These are phyloP conservation scores for Neltuma alba DNA, from an alignment of 306 rosid species.

Conservation along the genomic window DNA sequence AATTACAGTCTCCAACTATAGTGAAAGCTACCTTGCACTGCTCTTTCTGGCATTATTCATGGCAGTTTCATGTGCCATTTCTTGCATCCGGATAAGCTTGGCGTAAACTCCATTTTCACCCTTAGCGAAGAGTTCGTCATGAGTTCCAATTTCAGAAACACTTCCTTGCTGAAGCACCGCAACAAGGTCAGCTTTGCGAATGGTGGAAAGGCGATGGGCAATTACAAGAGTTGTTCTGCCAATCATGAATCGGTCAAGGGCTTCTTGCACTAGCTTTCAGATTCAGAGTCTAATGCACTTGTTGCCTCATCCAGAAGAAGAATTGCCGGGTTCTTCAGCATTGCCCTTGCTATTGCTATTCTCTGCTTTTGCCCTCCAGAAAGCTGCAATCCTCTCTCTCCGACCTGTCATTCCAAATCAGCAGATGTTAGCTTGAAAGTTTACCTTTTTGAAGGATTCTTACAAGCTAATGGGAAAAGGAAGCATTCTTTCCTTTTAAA, in stretches of 20 bases:
- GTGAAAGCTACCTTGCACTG: conserved; percentile 75
- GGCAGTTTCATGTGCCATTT: conserved; percentile 78
- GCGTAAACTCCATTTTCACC: conserved; percentile 91
- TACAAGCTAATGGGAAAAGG: background rate
- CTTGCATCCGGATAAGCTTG: conserved; percentile 87
- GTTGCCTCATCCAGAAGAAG: conserved; percentile 90
- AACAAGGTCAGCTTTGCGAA: conserved; percentile 92
- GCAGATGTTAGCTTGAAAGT: conserved; percentile 4
- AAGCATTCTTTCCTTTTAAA: background rate
- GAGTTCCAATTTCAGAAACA: conserved; percentile 86
- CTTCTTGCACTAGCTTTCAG: conserved; percentile 94
- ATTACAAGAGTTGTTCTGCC: conserved; percentile 91
- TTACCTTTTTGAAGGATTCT: background rate
- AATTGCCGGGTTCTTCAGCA: conserved; percentile 91
- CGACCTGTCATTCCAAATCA: conserved; percentile 64
- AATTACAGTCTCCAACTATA: conserved; percentile 5
- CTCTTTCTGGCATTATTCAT: conserved; percentile 90
- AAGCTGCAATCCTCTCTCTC: conserved; percentile 91
- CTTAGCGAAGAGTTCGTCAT: conserved; percentile 80
- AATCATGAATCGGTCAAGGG: conserved; percentile 92
- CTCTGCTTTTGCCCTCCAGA: conserved; percentile 98
- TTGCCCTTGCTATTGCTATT: conserved; percentile 93
- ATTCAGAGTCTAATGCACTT: conserved; percentile 91
- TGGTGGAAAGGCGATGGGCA: conserved; percentile 94
- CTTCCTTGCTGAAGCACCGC: conserved; percentile 84